phyloP scores from a whole-genome alignment of 1,139 yeast genomes.

The Zygosaccharomyces sapae region DNA sequence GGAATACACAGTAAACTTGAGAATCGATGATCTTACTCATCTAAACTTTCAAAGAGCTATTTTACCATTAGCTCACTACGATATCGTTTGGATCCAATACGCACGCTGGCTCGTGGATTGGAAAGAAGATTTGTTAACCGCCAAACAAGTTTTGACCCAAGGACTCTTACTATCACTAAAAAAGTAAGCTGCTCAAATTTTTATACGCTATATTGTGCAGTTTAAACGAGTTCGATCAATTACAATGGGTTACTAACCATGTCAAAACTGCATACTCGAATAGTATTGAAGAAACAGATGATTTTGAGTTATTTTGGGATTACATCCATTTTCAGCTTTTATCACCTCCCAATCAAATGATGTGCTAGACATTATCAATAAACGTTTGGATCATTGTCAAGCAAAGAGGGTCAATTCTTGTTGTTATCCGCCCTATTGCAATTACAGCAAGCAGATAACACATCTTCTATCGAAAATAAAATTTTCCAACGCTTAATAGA shows the following conservation, averaged over 20 bases:
- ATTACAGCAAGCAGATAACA: slow-evolving; percentile 27
- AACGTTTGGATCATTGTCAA: slow-evolving; percentile 20
- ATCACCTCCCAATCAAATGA: slow-evolving; percentile 11
- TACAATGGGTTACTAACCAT: slow-evolving; percentile 17
- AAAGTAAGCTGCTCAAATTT: slow-evolving; percentile 23
- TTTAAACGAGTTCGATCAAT: slow-evolving; percentile 21
- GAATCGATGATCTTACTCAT: slow-evolving; percentile 22
- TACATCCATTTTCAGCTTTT: slow-evolving; percentile 28
- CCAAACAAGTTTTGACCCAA: slow-evolving; percentile 25
- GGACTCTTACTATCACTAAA: slow-evolving; percentile 25
- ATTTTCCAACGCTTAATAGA: slow-evolving; percentile 25
- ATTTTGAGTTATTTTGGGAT: slow-evolving; percentile 32
- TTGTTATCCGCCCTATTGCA: slow-evolving; percentile 23
- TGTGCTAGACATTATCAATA: slow-evolving; percentile 20
- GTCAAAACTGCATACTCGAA: slow-evolving; percentile 16
- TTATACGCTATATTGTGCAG: slow-evolving; percentile 23
- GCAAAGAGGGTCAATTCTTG: slow-evolving; percentile 20
- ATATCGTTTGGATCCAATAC: slow-evolving; percentile 33
- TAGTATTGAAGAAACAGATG: slow-evolving; percentile 23
- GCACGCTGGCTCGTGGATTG: slow-evolving; percentile 31
- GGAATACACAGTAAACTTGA: slow-evolving; percentile 26
- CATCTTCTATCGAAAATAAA: slow-evolving; percentile 22
- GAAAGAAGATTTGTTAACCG: slow-evolving; percentile 23
- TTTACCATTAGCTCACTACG: slow-evolving; percentile 31
- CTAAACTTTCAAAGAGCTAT: slow-evolving; percentile 35